phyloP scores from a whole-genome alignment of 2,329 filamentous ascomycete genomes.

The Sclerotinia sclerotiorum region DNA sequence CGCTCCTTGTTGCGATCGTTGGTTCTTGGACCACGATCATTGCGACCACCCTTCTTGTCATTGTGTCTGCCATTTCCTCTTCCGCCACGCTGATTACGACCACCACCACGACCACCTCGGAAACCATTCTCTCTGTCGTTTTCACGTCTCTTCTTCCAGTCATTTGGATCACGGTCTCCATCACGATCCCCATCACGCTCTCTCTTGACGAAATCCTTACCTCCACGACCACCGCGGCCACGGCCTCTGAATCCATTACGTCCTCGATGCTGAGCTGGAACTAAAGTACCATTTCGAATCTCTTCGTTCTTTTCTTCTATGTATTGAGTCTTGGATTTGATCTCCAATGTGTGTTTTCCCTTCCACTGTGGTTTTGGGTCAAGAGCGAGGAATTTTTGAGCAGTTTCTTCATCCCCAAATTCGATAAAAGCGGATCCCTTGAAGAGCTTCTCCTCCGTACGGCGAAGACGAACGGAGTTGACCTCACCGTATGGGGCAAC shows the following conservation, averaged over 20 bases:
- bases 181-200: constrained; percentile 25
- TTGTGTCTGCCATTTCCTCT: constrained; percentile 41
- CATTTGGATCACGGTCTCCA: constrained; percentile 50
- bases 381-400: constrained; percentile 75
- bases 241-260: constrained; percentile 37
- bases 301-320: constrained; percentile 72
- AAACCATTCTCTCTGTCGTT: constrained; percentile 62
- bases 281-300: constrained; percentile 68
- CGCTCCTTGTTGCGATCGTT: constrained; percentile 42
- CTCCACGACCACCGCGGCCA: constrained; percentile 40
- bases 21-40: constrained; percentile 43
- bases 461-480: constrained; percentile 83
- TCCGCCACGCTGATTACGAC: constrained; percentile 43
- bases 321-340: constrained; percentile 89
- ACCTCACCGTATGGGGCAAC: constrained; percentile 78
- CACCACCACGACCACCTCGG: constrained; percentile 44
- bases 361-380: constrained; percentile 85
- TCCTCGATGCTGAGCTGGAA: constrained; percentile 46
- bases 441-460: constrained; percentile 70
- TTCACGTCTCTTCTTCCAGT: constrained; percentile 66
- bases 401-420: constrained; percentile 75
- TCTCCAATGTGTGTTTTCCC: constrained; percentile 66
- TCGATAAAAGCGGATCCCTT: constrained; percentile 97
- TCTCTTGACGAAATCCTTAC: constrained; percentile 22
- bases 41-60: constrained; percentile 39